Evolutionary conservation across 2,329 filamentous ascomycete species (phyloP), one percentile per base, ranked within the genome.

Genomic region (Cordyceps tenuipes): DNA sequence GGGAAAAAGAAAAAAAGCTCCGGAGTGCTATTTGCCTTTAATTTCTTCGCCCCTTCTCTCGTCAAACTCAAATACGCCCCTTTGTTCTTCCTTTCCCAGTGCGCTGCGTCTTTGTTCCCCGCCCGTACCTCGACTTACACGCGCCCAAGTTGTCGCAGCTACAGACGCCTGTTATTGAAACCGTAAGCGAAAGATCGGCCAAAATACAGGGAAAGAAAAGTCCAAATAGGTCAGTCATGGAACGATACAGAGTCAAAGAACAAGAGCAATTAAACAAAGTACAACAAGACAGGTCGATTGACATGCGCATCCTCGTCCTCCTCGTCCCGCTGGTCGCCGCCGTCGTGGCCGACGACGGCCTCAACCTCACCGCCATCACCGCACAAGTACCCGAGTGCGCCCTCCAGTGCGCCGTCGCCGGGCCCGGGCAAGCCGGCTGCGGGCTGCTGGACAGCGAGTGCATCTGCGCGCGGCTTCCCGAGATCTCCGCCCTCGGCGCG

Each of bases 301-400:
- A 52, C 9, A 64, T 66, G 55, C 41, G 66, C 64, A 41, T 63
- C 21, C 13, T 68, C 57, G 48, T 66, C 34, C 55, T 72, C 62
- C 65, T 72, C 60, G 64, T 64, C 58, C 57, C 63, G 49, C 64
- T 60, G 36, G 62, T 65, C 57, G 67, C 68, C 34, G 59, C 70
- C 44, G 63, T 61, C 59, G 29, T 69, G 56, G 60, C 64, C n/a
- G n/a, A n/a, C 60, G 60, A 70, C 34, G 34, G 34, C 12, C 57
- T 72, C 52, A 61, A 69, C 60, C 44, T 63, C 12, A 52, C 69
- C 21, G 50, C 58, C 21, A 52, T 60, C 43, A 50, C 52, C 51
- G 51, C 47, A 19, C 19, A n/a, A 57, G 70, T 78, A 12, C 76
- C 76, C 21, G 46, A 64, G 6, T 79, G 76, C 66, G 72, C 76